Conservation (phyloP, 257 asterid species). For the Mitragyna speciosa region DNA sequence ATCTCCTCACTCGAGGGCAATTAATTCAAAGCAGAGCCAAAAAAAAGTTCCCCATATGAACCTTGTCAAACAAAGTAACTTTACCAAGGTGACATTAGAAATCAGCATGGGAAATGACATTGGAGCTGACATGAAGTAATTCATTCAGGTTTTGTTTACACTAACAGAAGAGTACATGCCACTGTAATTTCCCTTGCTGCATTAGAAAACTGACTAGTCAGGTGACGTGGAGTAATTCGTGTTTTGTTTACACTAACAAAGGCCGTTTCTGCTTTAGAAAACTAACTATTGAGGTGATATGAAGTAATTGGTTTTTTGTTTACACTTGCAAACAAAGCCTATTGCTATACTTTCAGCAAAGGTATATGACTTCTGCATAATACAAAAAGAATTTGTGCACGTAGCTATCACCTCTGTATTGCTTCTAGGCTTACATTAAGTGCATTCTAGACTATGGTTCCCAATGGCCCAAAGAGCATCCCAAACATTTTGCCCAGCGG, state of each 20-base stretch:
- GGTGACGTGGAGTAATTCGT: not conserved
- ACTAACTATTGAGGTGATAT: constrained; percentile 12
- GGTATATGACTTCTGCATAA: constrained; percentile 5
- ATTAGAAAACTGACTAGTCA: constrained; percentile 2
- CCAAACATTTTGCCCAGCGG: constrained; percentile 77
- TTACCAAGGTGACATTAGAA: no score
- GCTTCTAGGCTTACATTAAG: constrained; percentile 18
- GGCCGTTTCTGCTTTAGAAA: constrained; percentile 3
- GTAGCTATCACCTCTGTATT: constrained; percentile 18
- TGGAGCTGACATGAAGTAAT: no score
- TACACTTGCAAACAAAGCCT: constrained; percentile 1
- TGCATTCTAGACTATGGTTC: not conserved
- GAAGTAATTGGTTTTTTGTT: not conserved
- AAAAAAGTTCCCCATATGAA: no score
- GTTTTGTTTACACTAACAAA: not conserved
- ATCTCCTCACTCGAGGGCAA: no score
- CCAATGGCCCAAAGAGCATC: constrained; percentile 20
- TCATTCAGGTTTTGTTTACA: no score
- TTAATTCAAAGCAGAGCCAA: no score
- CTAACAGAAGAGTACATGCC: not conserved
- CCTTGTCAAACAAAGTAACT: no score
- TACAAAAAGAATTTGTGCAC: constrained; percentile 1
- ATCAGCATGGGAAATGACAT: no score
- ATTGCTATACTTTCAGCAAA: not conserved
- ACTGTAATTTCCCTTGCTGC: constrained; percentile 1